Evolutionary conservation across 2,329 filamentous ascomycete genomes (phyloP), one percentile per base, ranked within the genome.

Genomic region (Beauveria rudraprayagi): DNA sequence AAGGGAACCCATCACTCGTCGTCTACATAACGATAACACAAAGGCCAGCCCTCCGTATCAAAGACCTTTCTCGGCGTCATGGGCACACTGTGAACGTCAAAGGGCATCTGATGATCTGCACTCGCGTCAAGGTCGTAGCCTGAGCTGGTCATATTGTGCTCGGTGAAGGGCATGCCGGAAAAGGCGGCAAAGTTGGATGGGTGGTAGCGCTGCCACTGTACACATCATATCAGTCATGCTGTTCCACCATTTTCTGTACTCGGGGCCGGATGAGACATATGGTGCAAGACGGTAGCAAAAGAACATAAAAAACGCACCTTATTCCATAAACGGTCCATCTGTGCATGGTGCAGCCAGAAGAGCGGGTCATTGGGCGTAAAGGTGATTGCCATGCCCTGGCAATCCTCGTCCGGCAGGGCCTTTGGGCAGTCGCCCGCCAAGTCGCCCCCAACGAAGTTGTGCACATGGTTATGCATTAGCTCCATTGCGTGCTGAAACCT

Each of bases 361-460:
- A 56, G 53, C 37, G 53, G 40, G 40, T 56, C 53, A 46, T 56
- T 56, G 10, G 53, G 53, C 40, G 53, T 56, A 2, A 55, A 56
- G 22, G 16, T 46, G 14, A 7, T 17, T 14, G 53, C 53, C 19
- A 44, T 44, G 40, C 40, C 53, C 1, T 54, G 10, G 10, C 51
- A 54, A 17, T 54, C 51, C n/a, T 54, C 19, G 3, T 54, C 51
- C 3, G 30, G 30, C 6, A 54, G 8, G 30, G 30, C 51, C 22
- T 40, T 41, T 16, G 51, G 51, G 51, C 51, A 54, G 22, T 54
- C 51, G n/a, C 51, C 51, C 9, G 17, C 51, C 22, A 54, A 5
- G 30, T 54, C 51, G 19, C 51, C 51, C 22, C 51, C 51, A 5
- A 54, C n/a, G 17, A 54, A 54, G 37, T 54, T 54, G 22, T 54